These are phyloP conservation scores for Inonotus obliquus DNA, from an alignment of 1,284 basidiomycete genomes.

Conservation along the genomic window DNA sequence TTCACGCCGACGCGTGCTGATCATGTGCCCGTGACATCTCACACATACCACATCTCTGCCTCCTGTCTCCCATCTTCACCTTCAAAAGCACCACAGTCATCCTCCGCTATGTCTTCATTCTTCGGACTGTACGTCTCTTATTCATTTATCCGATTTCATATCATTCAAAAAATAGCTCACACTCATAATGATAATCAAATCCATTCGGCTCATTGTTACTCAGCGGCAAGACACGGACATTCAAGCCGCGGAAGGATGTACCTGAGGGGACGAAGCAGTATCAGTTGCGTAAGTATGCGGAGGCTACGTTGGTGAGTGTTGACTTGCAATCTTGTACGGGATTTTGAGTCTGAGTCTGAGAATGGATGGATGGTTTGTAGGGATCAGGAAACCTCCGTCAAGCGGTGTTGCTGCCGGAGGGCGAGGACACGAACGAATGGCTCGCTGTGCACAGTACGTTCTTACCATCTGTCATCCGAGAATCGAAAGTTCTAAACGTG, in stretches of 20 bases:
- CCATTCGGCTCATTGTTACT: slow-evolving; percentile 1
- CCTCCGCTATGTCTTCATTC: slow-evolving; percentile 66
- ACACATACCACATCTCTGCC: background rate
- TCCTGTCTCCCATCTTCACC: background rate
- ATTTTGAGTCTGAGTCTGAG: slow-evolving; percentile 3
- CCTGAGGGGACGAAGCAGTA: slow-evolving; percentile 97
- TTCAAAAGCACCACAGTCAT: background rate
- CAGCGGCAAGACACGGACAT: slow-evolving; percentile 89
- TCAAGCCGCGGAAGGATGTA: slow-evolving; percentile 93
- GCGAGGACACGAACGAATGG: slow-evolving; percentile 95
- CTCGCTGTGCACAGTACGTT: slow-evolving; percentile 89
- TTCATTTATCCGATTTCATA: background rate
- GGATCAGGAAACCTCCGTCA: slow-evolving; percentile 90
- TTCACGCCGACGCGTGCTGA: background rate
- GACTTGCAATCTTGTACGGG: slow-evolving; percentile 7
- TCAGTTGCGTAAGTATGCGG: slow-evolving; percentile 94
- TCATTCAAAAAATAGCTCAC: background rate
- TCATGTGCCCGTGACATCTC: background rate
- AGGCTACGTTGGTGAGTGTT: slow-evolving; percentile 81
- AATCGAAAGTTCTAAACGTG: background rate
- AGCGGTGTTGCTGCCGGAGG: slow-evolving; percentile 89
- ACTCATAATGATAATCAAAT: background rate
- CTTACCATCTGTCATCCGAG: background rate
- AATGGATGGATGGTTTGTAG: slow-evolving; percentile 35
- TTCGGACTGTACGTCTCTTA: slow-evolving; percentile 71